Evolutionary conservation across 2,329 filamentous ascomycete genomes (phyloP).

Genomic region (Rhinocladiella similis): DNA sequence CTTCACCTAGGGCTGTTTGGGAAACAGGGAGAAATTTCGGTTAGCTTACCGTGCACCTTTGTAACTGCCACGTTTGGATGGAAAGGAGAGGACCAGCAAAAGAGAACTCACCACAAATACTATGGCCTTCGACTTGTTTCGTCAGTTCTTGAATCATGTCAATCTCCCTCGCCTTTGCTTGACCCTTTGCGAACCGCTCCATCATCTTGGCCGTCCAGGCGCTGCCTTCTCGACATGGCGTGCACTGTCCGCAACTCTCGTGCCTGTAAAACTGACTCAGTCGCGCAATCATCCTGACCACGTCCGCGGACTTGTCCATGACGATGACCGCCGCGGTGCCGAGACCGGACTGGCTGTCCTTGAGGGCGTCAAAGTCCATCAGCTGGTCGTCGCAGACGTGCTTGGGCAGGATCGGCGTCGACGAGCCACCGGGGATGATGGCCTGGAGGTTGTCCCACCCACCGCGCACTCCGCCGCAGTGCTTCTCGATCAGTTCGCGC

Average conservation of each 20-base stretch:
- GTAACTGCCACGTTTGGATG: too few relatives aligned
- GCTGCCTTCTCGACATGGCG: constrained; percentile 97
- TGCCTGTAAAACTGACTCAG: constrained; percentile 97
- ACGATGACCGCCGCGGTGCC: constrained; percentile 97
- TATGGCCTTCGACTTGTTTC: constrained; percentile 99
- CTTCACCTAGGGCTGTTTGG: constrained; percentile 79
- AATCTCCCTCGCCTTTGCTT: constrained; percentile 87
- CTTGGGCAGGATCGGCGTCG: constrained; percentile 93
- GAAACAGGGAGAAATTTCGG: too few relatives aligned
- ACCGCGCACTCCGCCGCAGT: constrained; percentile 93
- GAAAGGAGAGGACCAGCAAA: constrained; percentile 9
- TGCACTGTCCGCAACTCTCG: constrained; percentile 98
- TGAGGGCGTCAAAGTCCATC: constrained; percentile 98
- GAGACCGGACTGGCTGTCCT: constrained; percentile 95
- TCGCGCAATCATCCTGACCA: constrained; percentile 89
- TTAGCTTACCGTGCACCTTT: too few relatives aligned
- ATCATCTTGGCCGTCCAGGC: constrained; percentile 99
- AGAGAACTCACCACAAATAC: constrained; percentile 77
- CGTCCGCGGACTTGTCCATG: constrained; percentile 97
- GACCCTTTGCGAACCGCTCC: constrained; percentile 89
- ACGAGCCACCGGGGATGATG: constrained; percentile 93
- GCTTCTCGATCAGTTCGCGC: constrained; percentile 93
- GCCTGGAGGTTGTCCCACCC: constrained; percentile 98
- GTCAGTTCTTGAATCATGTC: constrained; percentile 99
- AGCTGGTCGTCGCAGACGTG: constrained; percentile 87